A percentile compares a stretch with the other conserved stretches of the same genome.
Evolutionary conservation across 1,139 yeast species (phyloP).

Genomic region (Oligophagozyma castellii): DNA sequence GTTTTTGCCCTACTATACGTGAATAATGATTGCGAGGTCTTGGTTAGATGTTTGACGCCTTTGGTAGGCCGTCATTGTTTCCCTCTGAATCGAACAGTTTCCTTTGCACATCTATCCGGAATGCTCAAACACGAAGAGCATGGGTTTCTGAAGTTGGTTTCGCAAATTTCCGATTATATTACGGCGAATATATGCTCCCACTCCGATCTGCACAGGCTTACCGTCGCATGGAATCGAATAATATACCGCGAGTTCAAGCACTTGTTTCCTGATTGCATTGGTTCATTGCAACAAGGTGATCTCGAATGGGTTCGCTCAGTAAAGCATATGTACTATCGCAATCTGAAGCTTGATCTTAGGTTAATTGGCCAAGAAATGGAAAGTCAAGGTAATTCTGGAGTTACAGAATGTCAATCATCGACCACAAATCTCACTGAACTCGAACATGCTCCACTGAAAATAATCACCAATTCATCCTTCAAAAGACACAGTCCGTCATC

Average conservation of each 20-base stretch:
- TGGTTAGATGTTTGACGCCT: constrained; percentile 21
- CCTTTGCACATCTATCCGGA: constrained; percentile 14
- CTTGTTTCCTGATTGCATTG: constrained; percentile 18
- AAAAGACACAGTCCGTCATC: no score
- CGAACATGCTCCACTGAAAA: no score
- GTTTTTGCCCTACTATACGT: constrained; percentile 16
- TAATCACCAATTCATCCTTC: no score
- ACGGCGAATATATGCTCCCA: constrained; percentile 3
- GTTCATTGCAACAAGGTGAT: constrained; percentile 14
- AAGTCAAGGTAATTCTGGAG: no score
- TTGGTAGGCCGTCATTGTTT: constrained; percentile 12
- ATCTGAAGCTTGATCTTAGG: no score
- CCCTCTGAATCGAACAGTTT: constrained; percentile 19
- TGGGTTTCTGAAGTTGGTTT: constrained; percentile 15
- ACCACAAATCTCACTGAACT: no score
- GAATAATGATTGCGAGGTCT: constrained; percentile 6
- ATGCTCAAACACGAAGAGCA: constrained; percentile 6
- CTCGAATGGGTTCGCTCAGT: constrained; percentile 10
- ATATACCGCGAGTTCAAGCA: constrained; percentile 17
- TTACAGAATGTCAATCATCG: no score
- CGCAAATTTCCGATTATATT: constrained; percentile 12
- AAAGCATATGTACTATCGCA: no score
- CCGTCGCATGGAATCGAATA: constrained; percentile 21
- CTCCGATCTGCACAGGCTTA: constrained; percentile 4
- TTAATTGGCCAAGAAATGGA: no score